These are phyloP conservation scores for Hypoxylon sp. DNA, from an alignment of 2,329 filamentous ascomycete species.

Conservation along the genomic window DNA sequence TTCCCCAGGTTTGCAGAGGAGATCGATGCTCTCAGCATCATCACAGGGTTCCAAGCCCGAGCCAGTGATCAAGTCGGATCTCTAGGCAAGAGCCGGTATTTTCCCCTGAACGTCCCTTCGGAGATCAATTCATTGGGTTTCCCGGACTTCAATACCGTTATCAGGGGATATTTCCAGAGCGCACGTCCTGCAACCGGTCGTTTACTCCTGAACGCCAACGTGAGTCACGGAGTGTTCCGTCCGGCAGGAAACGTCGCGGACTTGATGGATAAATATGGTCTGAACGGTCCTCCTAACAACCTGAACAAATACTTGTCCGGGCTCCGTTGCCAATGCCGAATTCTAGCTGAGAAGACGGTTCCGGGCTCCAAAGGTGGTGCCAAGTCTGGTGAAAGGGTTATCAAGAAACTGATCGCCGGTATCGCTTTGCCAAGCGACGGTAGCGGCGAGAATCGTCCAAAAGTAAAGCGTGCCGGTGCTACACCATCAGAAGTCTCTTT, in stretches of 20 bases:
- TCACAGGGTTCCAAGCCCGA: slow-evolving; percentile 64
- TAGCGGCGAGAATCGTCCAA: slow-evolving; percentile 52
- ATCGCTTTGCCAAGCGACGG: slow-evolving; percentile 54
- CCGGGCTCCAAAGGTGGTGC: slow-evolving; percentile 40
- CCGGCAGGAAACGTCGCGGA: slow-evolving; percentile 55
- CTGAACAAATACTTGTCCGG: slow-evolving; percentile 42
- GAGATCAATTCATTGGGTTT: slow-evolving; percentile 51
- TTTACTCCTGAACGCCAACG: slow-evolving; percentile 69
- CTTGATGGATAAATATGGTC: slow-evolving; percentile 52
- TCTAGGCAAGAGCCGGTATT: slow-evolving; percentile 66
- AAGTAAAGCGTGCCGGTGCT: slow-evolving; percentile 48
- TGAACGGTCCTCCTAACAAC: background rate
- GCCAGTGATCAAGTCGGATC: slow-evolving; percentile 57
- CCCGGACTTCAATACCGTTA: slow-evolving; percentile 57
- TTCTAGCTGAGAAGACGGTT: slow-evolving; percentile 39
- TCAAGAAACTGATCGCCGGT: slow-evolving; percentile 48
- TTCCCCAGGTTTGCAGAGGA: slow-evolving; percentile 67
- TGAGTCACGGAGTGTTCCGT: slow-evolving; percentile 69
- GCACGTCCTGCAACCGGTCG: slow-evolving; percentile 68
- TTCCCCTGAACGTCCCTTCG: slow-evolving; percentile 58
- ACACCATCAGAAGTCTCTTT: slow-evolving; percentile 54
- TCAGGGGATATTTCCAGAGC: slow-evolving; percentile 71
- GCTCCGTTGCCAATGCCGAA: slow-evolving; percentile 41
- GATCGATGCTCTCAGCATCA: slow-evolving; percentile 67
- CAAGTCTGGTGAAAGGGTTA: slow-evolving; percentile 30